These are phyloP conservation scores for Acacia concinna DNA, from an alignment of 331 rosid species.

Conservation along the genomic window DNA sequence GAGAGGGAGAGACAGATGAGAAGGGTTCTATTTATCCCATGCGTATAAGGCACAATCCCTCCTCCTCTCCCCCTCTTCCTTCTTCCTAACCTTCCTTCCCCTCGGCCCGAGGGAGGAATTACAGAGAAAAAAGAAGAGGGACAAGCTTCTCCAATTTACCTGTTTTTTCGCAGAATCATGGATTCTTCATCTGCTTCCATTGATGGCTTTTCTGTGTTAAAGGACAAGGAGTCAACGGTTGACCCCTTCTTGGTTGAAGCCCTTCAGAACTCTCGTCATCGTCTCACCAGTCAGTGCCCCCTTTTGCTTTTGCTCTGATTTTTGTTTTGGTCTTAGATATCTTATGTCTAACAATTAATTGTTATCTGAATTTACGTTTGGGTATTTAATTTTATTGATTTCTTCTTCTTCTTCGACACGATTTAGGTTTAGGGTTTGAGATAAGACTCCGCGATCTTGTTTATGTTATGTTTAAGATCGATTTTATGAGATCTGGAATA, in stretches of 20 bases:
- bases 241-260: constrained; percentile 95
- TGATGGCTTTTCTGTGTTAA: constrained; percentile 42
- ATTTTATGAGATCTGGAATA: constrained; percentile 36
- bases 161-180: constrained; percentile 38
- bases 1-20: constrained; percentile 1
- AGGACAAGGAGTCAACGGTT: constrained; percentile 67
- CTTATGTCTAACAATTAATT: background rate
- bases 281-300: constrained; percentile 69
- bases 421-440: constrained; percentile 32
- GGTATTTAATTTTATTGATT: constrained; percentile 15
- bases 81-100: constrained; percentile 12
- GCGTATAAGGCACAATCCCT: constrained; percentile 8
- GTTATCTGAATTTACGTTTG: background rate
- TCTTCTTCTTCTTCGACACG: background rate
- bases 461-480: background rate
- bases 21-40: constrained; percentile 21
- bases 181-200: constrained; percentile 51
- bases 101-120: constrained; percentile 20
- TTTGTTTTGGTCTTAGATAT: constrained; percentile 8
- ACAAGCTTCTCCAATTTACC: background rate
- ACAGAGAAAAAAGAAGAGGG: constrained; percentile 19
- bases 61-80: constrained; percentile 3
- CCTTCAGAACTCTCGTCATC: constrained; percentile 93
- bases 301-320: background rate
- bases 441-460: background rate